phyloP scores from a whole-genome alignment of 2,329 filamentous ascomycete species.

The Penicillium digitatum region DNA sequence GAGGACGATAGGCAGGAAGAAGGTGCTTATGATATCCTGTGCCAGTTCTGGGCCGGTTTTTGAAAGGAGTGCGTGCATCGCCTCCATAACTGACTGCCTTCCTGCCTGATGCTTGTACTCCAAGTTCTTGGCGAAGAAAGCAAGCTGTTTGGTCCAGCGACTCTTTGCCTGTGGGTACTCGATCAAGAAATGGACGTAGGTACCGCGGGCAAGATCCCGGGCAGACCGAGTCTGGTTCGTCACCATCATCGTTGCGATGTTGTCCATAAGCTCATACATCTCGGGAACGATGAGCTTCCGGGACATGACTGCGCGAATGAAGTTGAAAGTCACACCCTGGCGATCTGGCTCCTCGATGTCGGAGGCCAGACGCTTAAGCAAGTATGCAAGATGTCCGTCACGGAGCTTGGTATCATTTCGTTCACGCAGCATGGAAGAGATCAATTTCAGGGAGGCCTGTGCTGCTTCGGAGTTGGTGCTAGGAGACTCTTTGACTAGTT shows the following conservation, averaged over 20 bases:
- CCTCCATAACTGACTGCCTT: constrained; percentile 87
- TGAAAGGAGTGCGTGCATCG: constrained; percentile 76
- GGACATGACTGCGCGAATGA: constrained; percentile 80
- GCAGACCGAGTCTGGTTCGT: constrained; percentile 89
- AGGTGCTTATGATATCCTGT: constrained; percentile 73
- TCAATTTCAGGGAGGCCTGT: constrained; percentile 82
- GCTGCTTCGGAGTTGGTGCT: constrained; percentile 78
- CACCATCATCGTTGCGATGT: constrained; percentile 87
- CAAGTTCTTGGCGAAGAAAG: constrained; percentile 84
- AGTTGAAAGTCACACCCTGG: constrained; percentile 91
- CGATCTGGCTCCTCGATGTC: constrained; percentile 90
- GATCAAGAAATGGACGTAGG: constrained; percentile 89
- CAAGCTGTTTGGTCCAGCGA: constrained; percentile 82
- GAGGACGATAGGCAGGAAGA: constrained; percentile 82
- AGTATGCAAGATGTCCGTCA: constrained; percentile 74
- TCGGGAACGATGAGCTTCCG: constrained; percentile 79
- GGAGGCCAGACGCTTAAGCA: constrained; percentile 76
- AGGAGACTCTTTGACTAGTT: constrained; percentile 69
- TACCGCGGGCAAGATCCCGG: constrained; percentile 78
- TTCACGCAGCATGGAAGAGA: constrained; percentile 80
- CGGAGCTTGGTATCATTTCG: constrained; percentile 70
- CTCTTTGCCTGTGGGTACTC: constrained; percentile 92
- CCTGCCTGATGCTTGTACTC: constrained; percentile 87
- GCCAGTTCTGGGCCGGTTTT: constrained; percentile 80
- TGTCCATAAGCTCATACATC: constrained; percentile 88